A percentile compares a stretch with the other conserved stretches of the same genome.
phyloP scores from a whole-genome alignment of 2,329 filamentous ascomycete genomes.

The Drechslerella dactyloides region DNA sequence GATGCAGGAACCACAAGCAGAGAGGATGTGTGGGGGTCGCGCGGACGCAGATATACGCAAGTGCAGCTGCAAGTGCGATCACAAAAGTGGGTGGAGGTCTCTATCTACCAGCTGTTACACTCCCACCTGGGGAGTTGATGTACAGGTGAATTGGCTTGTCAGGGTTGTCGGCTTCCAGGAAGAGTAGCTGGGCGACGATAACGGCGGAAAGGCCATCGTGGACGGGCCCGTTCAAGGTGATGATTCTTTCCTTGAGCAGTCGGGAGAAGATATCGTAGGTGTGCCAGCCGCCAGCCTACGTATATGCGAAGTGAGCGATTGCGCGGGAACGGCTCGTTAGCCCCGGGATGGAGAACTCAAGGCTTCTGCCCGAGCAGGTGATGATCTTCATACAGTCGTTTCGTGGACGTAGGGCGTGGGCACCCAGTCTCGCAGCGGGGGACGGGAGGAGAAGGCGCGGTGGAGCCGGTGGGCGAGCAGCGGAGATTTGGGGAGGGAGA shows the following conservation, averaged over 20 bases:
- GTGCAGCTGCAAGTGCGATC: constrained; percentile 58
- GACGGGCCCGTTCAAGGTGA: constrained; percentile 90
- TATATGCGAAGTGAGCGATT: no score
- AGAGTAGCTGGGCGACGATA: constrained; percentile 93
- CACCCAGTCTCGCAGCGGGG: constrained; percentile 32
- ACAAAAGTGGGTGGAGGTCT: neutral
- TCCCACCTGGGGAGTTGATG: constrained; percentile 95
- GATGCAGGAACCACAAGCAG: constrained; percentile 12
- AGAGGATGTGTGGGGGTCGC: neutral
- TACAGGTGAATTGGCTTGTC: constrained; percentile 96
- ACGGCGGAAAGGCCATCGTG: constrained; percentile 90
- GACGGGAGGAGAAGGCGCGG: constrained; percentile 30
- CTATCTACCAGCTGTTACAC: constrained; percentile 71
- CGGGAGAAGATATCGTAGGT: constrained; percentile 55
- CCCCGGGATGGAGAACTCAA: neutral
- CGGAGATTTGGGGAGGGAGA: constrained; percentile 28
- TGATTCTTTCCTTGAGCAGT: constrained; percentile 73
- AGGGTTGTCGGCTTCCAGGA: constrained; percentile 95
- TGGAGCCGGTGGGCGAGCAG: constrained; percentile 24
- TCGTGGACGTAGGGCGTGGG: constrained; percentile 46
- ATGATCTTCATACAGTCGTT: constrained; percentile 30
- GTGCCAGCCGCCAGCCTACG: constrained; percentile 47
- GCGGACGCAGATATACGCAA: no score
- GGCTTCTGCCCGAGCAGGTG: neutral
- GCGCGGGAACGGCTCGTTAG: neutral